Percentiles rank a stretch among this genome's conserved stretches.
Conservation (phyloP, 2,329 filamentous ascomycete genomes). For the Clarireedia homoeocarpa region DNA sequence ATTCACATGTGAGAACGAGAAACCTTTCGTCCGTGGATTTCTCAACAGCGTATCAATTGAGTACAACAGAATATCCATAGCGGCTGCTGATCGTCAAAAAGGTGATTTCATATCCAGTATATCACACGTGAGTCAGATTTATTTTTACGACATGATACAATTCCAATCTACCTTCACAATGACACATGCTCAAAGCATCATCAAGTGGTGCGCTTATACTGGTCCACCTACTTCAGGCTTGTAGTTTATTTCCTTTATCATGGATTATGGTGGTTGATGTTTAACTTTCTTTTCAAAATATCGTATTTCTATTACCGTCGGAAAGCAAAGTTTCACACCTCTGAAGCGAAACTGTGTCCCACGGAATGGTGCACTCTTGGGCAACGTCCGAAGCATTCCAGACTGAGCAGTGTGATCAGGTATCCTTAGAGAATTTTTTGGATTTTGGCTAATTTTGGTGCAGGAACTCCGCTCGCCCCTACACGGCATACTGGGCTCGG, state of each 20-base stretch:
- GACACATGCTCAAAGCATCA: not conserved
- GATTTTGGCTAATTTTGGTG: no score
- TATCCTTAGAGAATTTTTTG: not conserved
- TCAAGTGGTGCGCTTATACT: no score
- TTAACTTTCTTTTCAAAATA: no score
- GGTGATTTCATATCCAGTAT: constrained; percentile 49
- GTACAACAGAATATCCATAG: constrained; percentile 35
- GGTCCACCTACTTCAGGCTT: no score
- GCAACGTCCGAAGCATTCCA: not conserved
- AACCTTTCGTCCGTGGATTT: constrained; percentile 31
- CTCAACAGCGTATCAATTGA: constrained; percentile 22
- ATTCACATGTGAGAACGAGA: constrained; percentile 26
- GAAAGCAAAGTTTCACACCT: no score
- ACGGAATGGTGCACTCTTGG: no score
- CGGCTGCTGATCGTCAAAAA: constrained; percentile 40
- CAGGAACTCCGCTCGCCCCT: constrained; percentile 48
- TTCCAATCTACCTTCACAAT: not conserved
- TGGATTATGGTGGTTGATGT: no score
- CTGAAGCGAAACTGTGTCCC: no score
- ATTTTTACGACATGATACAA: not conserved
- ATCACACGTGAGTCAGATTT: constrained; percentile 35
- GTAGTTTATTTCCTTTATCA: no score
- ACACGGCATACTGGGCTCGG: constrained; percentile 47
- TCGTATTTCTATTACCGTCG: no score
- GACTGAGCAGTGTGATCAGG: not conserved